Conservation (phyloP, 768 basidiomycete genomes). For the Panaeolus cyanescens region DNA sequence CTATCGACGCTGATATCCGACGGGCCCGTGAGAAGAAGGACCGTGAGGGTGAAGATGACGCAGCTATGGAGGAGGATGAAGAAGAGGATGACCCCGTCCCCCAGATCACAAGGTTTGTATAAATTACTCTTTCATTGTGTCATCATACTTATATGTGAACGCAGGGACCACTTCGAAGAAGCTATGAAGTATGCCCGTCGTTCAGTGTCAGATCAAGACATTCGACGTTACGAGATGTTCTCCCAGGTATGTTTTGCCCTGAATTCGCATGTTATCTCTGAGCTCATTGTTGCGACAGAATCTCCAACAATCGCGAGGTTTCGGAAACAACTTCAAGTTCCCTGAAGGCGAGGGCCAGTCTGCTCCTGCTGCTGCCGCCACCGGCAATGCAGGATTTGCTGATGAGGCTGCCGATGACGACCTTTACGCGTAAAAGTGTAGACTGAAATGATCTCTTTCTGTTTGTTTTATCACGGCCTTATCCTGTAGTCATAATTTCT, state of each 20-base stretch:
- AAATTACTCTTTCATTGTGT: not conserved
- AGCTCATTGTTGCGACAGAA: slow-evolving; percentile 48
- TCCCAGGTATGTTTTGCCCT: slow-evolving; percentile 60
- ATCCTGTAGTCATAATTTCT: not conserved
- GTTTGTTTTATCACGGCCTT: not conserved
- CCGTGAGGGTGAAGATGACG: slow-evolving; percentile 77
- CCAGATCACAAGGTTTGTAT: slow-evolving; percentile 70
- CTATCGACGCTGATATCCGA: slow-evolving; percentile 91
- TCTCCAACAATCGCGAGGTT: slow-evolving; percentile 87
- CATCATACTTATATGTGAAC: slow-evolving; percentile 9
- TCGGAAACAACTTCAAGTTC: slow-evolving; percentile 98
- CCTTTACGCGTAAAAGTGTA: slow-evolving; percentile 68
- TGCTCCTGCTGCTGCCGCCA: slow-evolving; percentile 41
- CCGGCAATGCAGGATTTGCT: slow-evolving; percentile 75
- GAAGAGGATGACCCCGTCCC: slow-evolving; percentile 90
- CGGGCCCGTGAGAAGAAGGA: slow-evolving; percentile 76
- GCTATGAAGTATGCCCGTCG: slow-evolving; percentile 98
- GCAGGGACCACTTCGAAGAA: slow-evolving; percentile 95
- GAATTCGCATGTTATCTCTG: slow-evolving; percentile 3
- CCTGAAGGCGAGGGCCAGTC: slow-evolving; percentile 65
- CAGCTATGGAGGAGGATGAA: slow-evolving; percentile 72
- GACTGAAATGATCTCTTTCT: not conserved
- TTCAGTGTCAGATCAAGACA: slow-evolving; percentile 95
- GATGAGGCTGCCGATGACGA: slow-evolving; percentile 91
- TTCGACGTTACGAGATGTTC: slow-evolving; percentile 98